Conservation (phyloP, 352 stramenopile genomes). For the Globisporangium abappressorium region DNA sequence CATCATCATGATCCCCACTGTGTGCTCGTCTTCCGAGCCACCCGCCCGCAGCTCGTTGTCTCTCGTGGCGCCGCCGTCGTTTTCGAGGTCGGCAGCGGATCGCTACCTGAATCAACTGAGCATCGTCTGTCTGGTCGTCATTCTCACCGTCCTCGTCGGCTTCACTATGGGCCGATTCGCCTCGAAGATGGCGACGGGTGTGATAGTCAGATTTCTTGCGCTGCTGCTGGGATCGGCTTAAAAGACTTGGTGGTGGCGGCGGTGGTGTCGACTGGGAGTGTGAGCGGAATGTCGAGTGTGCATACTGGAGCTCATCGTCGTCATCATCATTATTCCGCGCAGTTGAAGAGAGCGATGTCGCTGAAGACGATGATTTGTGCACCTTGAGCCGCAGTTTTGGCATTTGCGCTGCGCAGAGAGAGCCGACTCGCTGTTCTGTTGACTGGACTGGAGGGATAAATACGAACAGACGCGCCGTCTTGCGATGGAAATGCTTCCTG, state of each 20-base stretch:
- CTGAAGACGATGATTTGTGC: neutral
- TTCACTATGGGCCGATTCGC: neutral
- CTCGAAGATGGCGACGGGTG: neutral
- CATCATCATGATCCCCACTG: constrained; percentile 10
- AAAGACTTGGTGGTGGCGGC: neutral
- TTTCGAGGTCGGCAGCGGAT: constrained; percentile 49
- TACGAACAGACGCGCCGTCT: neutral
- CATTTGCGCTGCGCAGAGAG: neutral
- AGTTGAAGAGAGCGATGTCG: neutral
- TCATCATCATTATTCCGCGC: neutral
- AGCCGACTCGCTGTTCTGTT: neutral
- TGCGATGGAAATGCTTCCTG: neutral
- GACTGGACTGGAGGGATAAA: neutral
- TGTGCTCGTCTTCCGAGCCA: neutral
- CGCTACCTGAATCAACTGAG: constrained; percentile 46
- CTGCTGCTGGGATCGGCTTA: neutral
- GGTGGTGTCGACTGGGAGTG: neutral
- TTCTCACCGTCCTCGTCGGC: neutral
- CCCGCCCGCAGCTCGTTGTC: neutral
- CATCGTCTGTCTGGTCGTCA: neutral
- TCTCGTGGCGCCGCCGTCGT: constrained; percentile 6
- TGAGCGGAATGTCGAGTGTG: neutral
- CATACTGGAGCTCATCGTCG: neutral
- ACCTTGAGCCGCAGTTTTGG: neutral
- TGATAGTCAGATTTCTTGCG: neutral